Evolutionary conservation across 2,329 filamentous ascomycete species (phyloP).

Genomic region (Arachnopeziza araneosa): DNA sequence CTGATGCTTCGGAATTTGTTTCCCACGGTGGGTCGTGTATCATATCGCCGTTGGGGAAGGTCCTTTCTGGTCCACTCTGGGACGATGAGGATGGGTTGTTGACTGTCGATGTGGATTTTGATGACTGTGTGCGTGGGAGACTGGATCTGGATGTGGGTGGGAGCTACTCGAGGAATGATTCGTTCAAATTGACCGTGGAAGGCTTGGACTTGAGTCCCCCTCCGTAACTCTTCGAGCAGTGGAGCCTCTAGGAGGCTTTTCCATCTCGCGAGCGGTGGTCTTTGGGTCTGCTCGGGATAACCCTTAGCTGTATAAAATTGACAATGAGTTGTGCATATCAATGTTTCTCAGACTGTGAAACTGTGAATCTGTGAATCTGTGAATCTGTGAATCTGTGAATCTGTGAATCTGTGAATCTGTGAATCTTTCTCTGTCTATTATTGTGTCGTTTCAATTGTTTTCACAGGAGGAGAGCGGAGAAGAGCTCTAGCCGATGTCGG

Average conservation of each 20-base stretch:
- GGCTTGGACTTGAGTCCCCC: conserved; percentile 53
- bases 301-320: no score
- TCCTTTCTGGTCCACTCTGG: conserved; percentile 78
- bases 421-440: no score
- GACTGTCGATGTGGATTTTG: conserved; percentile 74
- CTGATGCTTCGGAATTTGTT: conserved; percentile 30
- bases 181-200: conserved; percentile 54
- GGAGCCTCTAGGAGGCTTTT: background rate
- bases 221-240: conserved; percentile 34
- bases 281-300: no score
- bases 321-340: no score
- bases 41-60: conserved; percentile 71
- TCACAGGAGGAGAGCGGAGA: no score
- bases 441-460: no score
- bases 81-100: conserved; percentile 63
- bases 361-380: no score
- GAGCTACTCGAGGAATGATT: conserved; percentile 69
- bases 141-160: conserved; percentile 81
- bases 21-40: conserved; percentile 80
- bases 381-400: no score
- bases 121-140: conserved; percentile 77
- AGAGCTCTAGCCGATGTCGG: background rate
- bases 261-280: no score
- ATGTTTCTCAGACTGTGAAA: no score
- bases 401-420: no score